Percentiles rank a stretch among this genome's conserved stretches.
These are phyloP conservation scores for Lactarius trivialis DNA, from an alignment of 768 basidiomycete genomes.

Conservation along the genomic window DNA sequence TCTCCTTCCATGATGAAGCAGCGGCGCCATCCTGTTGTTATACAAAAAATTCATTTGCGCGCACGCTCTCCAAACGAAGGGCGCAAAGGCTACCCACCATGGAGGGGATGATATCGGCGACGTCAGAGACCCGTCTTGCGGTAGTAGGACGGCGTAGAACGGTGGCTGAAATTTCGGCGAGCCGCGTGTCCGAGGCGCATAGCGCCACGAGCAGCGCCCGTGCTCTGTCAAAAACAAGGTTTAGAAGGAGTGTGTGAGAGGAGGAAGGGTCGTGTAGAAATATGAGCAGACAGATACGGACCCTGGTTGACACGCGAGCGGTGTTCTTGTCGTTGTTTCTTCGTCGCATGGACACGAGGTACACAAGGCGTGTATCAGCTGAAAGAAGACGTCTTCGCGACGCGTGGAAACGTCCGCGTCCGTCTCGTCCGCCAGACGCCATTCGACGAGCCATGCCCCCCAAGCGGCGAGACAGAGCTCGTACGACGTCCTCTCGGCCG, in stretches of 20 bases:
- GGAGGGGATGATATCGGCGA: too few relatives aligned
- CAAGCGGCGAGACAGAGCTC: conserved; percentile 61
- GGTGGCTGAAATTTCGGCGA: conserved; percentile 22
- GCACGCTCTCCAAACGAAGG: not conserved
- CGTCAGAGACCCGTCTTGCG: not conserved
- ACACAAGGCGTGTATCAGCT: conserved; percentile 42
- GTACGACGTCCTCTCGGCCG: conserved; percentile 36
- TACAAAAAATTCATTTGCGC: not conserved
- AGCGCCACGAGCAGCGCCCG: conserved; percentile 38
- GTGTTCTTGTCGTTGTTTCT: conserved; percentile 8
- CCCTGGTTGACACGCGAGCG: conserved; percentile 29
- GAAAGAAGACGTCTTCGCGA: conserved; percentile 39
- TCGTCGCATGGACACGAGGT: conserved; percentile 16
- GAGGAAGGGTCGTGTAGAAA: not conserved
- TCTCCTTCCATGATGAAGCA: conserved; percentile 36
- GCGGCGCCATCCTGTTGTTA: not conserved
- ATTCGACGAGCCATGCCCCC: conserved; percentile 54
- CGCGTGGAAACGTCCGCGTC: conserved; percentile 34
- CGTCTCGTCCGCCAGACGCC: conserved; percentile 31
- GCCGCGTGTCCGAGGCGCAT: conserved; percentile 32
- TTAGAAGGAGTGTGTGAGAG: not conserved
- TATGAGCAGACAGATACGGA: conserved; percentile 31
- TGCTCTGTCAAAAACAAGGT: conserved; percentile 22
- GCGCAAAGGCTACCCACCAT: not conserved
- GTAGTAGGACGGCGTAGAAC: not conserved